These are phyloP conservation scores for Aureobasidium vineae DNA, from an alignment of 2,329 filamentous ascomycete species.

Conservation along the genomic window DNA sequence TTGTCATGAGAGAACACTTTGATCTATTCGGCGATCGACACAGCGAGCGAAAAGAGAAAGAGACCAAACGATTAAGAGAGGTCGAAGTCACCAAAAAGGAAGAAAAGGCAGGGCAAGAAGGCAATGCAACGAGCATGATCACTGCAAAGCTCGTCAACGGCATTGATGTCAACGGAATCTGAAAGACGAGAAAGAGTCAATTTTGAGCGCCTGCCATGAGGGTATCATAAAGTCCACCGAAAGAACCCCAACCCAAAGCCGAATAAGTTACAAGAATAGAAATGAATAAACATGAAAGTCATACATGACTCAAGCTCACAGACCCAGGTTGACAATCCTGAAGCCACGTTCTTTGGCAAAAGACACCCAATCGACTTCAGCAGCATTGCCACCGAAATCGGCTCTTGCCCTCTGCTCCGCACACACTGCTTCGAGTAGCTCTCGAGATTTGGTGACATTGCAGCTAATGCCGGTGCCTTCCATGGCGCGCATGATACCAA, in stretches of 20 bases:
- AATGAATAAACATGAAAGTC: neutral
- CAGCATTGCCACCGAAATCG: conserved; percentile 42
- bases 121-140: conserved; percentile 9
- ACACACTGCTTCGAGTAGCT: conserved; percentile 50
- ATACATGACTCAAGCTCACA: conserved; percentile 30
- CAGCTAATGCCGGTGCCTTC: conserved; percentile 51
- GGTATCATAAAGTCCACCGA: neutral
- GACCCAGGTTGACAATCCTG: conserved; percentile 52
- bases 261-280: neutral
- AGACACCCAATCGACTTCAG: conserved; percentile 53
- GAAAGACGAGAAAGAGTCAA: neutral
- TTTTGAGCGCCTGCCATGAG: neutral
- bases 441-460: conserved; percentile 47
- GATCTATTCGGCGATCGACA: conserved; percentile 61
- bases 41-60: conserved; percentile 56
- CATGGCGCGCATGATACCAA: conserved; percentile 50
- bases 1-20: conserved; percentile 62
- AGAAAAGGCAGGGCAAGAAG: neutral
- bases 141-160: conserved; percentile 6
- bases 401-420: conserved; percentile 48
- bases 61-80: conserved; percentile 31
- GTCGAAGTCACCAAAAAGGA: conserved; percentile 11
- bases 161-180: conserved; percentile 6
- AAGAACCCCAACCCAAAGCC: neutral
- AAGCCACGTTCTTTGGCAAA: conserved; percentile 48